A percentile compares a stretch with the other conserved stretches of the same genome.
Evolutionary conservation across 768 basidiomycete species (phyloP).

Genomic region (Rhodotorula toruloides): DNA sequence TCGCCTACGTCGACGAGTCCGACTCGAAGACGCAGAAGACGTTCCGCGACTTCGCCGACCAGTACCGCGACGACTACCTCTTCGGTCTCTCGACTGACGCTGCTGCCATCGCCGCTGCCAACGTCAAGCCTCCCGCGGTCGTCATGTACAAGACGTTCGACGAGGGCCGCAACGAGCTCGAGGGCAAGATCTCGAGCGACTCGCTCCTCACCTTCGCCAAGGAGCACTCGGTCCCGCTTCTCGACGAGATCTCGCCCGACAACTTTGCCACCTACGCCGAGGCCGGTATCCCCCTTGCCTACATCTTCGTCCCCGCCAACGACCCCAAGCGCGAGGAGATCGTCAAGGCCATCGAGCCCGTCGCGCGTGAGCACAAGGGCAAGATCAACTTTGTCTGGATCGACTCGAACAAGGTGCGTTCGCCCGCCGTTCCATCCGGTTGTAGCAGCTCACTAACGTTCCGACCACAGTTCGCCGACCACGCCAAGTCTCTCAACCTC

Average conservation of each 20-base stretch:
- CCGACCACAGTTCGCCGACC: slow-evolving; percentile 65
- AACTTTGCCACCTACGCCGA: slow-evolving; percentile 82
- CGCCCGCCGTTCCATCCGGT: not conserved
- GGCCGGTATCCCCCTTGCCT: slow-evolving; percentile 81
- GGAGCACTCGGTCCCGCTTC: slow-evolving; percentile 75
- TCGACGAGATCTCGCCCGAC: slow-evolving; percentile 89
- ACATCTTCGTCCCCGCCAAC: slow-evolving; percentile 84
- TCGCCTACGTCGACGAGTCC: slow-evolving; percentile 74
- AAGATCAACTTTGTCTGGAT: slow-evolving; percentile 98
- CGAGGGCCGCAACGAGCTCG: slow-evolving; percentile 57
- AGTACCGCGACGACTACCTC: slow-evolving; percentile 85
- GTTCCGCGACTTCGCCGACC: slow-evolving; percentile 74
- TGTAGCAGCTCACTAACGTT: not conserved
- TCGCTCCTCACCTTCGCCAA: slow-evolving; percentile 44
- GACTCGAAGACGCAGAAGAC: slow-evolving; percentile 50
- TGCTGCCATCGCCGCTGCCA: slow-evolving; percentile 55
- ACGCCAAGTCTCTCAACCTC: slow-evolving; percentile 90
- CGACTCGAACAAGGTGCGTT: slow-evolving; percentile 67
- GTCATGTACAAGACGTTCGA: slow-evolving; percentile 91
- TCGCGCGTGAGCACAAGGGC: slow-evolving; percentile 74
- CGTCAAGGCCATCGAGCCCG: slow-evolving; percentile 63
- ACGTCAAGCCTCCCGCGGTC: slow-evolving; percentile 72
- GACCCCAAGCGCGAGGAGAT: slow-evolving; percentile 59
- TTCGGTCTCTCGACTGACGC: slow-evolving; percentile 80
- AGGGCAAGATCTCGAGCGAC: slow-evolving; percentile 34